Evolutionary conservation across 345 rosid species (phyloP), one percentile per base, ranked within the genome.

Genomic region (Limnanthes douglasii): DNA sequence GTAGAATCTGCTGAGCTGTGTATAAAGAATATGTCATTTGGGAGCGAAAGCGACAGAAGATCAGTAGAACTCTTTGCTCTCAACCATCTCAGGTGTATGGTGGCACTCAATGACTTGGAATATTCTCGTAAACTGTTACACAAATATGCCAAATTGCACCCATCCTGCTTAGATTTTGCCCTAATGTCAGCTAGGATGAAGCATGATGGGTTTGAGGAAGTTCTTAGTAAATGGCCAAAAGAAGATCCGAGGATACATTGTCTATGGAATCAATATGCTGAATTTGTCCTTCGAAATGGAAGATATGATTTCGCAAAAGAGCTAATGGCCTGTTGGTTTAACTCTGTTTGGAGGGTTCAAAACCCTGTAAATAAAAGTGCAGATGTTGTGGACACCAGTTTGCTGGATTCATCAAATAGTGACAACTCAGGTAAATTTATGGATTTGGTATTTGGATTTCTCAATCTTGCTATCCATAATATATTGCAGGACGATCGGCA

Each of bases 181-280:
- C 44, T 90, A 40, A 32, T 77, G 35, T 67, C 74, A 37, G 73
- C 75, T 21, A 65, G 88, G 53, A n/a, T 58, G 49, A 64, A 58
- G 49, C 55, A 48, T 24, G 45, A 41, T 41, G 78, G 69, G 53
- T 90, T 77, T 57, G 88, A 77, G 60, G 72, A 74, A 48, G 75
- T 62, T 52, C 69, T 84, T 18, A 32, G 37, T 58, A 64, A 62
- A 43, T 68, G 84, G 77, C 80, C 85, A 3, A 65, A 57, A 54
- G 84, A 62, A 48, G 62, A 39, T 27, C 70, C 74, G 16, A 79
- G 94, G 42, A 62, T 58, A 33, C 81, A 84, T 9, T 80, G 82
- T 46, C 62, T 80, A 35, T 90, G 95, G 98, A 84, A 90, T 62
- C 98, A 90, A 54, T 90, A 72, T 46, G 73, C 74, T 31, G 92